phyloP scores from a whole-genome alignment of 2,329 filamentous ascomycete species.

The Fusarium heterosporum region DNA sequence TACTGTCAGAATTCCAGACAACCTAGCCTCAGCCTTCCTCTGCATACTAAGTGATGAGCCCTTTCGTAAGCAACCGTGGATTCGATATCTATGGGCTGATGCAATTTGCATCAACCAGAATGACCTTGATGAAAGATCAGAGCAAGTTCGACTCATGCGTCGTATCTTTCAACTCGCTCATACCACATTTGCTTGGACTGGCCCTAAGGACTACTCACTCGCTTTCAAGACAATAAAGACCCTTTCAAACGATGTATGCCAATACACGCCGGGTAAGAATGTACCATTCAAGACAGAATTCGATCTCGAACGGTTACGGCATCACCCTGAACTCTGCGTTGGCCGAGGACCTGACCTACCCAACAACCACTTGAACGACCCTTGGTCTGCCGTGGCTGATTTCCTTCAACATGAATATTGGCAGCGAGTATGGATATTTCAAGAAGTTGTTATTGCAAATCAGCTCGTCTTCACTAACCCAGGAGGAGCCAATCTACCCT shows the following conservation, averaged over 20 bases:
- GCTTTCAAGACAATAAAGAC: not conserved
- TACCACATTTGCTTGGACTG: constrained; percentile 5
- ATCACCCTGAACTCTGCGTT: constrained; percentile 1
- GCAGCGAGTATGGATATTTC: constrained; percentile 7
- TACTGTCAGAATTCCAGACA: constrained; percentile 7
- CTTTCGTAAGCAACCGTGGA: constrained; percentile 1
- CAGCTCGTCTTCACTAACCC: constrained; percentile 2
- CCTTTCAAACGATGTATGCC: not conserved
- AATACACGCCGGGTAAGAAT: not conserved
- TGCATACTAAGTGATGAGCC: not conserved
- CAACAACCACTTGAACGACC: constrained; percentile 5
- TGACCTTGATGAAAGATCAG: constrained; percentile 3
- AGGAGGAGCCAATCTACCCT: not conserved
- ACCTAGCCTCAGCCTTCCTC: constrained; percentile 15
- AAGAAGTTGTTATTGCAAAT: constrained; percentile 12
- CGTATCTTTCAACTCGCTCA: constrained; percentile 5
- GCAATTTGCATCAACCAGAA: constrained; percentile 14
- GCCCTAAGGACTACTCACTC: constrained; percentile 15
- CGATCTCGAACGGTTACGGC: not conserved
- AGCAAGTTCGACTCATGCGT: constrained; percentile 21
- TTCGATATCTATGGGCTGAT: constrained; percentile 1
- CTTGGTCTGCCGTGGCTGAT: constrained; percentile 2
- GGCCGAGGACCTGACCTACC: not conserved
- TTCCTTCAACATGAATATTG: constrained; percentile 16
- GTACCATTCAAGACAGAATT: not conserved